Evolutionary conservation across 352 stramenopile genomes (phyloP), one percentile per base, ranked within the genome.

Genomic region (Phytophthora sansomeana): DNA sequence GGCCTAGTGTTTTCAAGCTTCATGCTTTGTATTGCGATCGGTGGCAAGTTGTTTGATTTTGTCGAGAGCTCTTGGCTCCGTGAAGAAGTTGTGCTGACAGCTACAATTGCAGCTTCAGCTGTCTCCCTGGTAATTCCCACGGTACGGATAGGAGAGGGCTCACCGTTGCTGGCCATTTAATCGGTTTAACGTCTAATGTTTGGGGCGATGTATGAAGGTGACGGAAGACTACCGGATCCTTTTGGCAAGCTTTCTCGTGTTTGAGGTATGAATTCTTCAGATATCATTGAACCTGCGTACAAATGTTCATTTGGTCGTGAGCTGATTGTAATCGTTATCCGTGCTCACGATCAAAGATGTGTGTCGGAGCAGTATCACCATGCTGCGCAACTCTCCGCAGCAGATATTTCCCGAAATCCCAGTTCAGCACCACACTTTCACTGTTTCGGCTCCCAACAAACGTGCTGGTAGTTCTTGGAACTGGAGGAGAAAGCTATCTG

Each of bases 21-120:
- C 52, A 99, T 99, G 97, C 86, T 99, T 33, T 95, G 91, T 26
- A 97, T 99, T 56, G 96, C 97, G 5, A 96, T 98, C 50, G 97
- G 97, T 43, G 96, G 96, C 19, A 96, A 98, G 61, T 29, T 98
- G 0, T 98, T 96, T 66, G 86, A 92, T 62, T 58, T 92, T n/a
- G 55, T 92, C n/a, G 39, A 59, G 17, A 57, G 47, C 19, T 50
- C 16, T 6, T 54, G 54, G 11, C 16, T 85, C 24, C 33, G 61
- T 36, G 77, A 92, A 38, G 96, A 97, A 49, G 32, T 86, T 3
- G 72, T 97, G 30, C 90, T 89, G 14, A 72, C 77, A 21, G 8
- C 44, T 1, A 41, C 77, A 4, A 70, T 70, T 39, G 52, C 58
- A 11, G 13, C 78, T 14, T 79, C 80, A 3, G 58, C 63, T 1